Base-by-base conservation (phyloP, 2,329 filamentous ascomycete genomes). In the Microdochium bolleyi region DNA sequence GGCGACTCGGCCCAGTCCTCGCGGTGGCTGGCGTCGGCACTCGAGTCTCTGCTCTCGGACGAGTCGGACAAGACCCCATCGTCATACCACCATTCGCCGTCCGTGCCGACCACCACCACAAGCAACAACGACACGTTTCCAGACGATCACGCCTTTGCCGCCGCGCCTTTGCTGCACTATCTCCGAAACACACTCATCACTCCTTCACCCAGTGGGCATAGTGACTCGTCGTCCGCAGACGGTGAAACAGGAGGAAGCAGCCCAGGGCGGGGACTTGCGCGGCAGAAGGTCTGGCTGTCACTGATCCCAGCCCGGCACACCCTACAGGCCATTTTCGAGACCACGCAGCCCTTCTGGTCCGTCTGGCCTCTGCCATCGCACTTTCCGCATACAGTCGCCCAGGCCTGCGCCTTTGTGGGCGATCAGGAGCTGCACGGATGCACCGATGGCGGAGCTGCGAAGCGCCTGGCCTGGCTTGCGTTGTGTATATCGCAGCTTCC, bases 401-500 rank as follows among this genome's bases (percentile, higher is more conserved):
- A 67, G 27, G 64, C 64, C 14, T 56, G 67, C 24, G 55, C 62
- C 61, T 62, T 66, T 55, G 60, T 71, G 55, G 56, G 67, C 64
- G 57, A 70, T 0, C n/a, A n/a, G n/a, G 63, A 66, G 32, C 63
- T 71, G 55, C 57, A 72, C 19, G 13, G 21, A 10, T 46, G 41
- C 19, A 19, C 16, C 41, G 41, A 46, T 46, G 41, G 41, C 21
- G 41, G 41, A 11, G 41, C 41, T 8, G 69, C 65, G 8, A 76
- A 73, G 54, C 67, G 68, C 11, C 56, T 75, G 11, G 56, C 80
- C 56, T 72, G 73, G 64, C 60, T 74, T 52, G 54, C 70, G 59
- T 65, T 78, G 55, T 67, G 67, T 55, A 61, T 73, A 60, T 62
- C 72, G 55, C 60, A 76, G 62, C 55, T 75, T 53, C 59, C 75